Percentiles rank a stretch among this genome's conserved stretches.
Evolutionary conservation across 2,329 filamentous ascomycete genomes (phyloP).

Genomic region (Coniochaeta pulveracea): DNA sequence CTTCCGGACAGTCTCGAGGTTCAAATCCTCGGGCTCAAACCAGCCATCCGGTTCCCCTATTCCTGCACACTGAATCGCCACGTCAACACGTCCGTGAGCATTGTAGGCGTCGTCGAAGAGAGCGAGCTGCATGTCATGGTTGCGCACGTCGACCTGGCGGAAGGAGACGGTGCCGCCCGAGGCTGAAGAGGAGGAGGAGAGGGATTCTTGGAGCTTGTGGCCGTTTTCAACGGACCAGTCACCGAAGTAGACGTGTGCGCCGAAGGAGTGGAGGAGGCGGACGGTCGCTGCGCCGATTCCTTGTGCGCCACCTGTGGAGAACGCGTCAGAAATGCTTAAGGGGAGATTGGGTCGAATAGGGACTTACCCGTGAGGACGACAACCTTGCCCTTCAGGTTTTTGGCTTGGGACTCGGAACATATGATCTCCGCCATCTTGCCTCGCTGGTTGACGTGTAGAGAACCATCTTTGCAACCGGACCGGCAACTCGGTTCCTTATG

Average conservation of each 20-base stretch:
- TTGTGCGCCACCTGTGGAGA: conserved; percentile 13
- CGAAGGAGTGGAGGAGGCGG: conserved; percentile 9
- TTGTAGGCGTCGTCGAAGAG: conserved; percentile 33
- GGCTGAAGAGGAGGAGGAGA: conserved; percentile 5
- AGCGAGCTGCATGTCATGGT: conserved; percentile 30
- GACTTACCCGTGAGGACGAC: conserved; percentile 10
- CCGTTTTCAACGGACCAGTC: conserved; percentile 14
- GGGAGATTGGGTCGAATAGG: neutral
- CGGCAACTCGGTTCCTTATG: too few species aligned
- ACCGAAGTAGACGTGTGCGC: conserved; percentile 16
- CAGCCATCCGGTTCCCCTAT: conserved; percentile 28
- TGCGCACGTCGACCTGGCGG: conserved; percentile 29
- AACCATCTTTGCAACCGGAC: too few species aligned
- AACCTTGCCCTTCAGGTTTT: conserved; percentile 9
- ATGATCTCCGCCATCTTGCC: conserved; percentile 8
- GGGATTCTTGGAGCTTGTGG: conserved; percentile 7
- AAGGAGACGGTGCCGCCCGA: conserved; percentile 19
- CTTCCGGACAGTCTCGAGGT: conserved; percentile 27
- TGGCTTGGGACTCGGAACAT: conserved; percentile 6
- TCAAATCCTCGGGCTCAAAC: conserved; percentile 29
- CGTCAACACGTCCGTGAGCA: conserved; percentile 33
- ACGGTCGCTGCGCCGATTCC: conserved; percentile 16
- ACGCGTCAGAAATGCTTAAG: neutral
- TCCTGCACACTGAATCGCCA: conserved; percentile 35
- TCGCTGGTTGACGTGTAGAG: too few species aligned